Percentiles rank a stretch among this genome's conserved stretches.
Conservation (phyloP, 306 rosid species). For the Lagenaria siceraria region DNA sequence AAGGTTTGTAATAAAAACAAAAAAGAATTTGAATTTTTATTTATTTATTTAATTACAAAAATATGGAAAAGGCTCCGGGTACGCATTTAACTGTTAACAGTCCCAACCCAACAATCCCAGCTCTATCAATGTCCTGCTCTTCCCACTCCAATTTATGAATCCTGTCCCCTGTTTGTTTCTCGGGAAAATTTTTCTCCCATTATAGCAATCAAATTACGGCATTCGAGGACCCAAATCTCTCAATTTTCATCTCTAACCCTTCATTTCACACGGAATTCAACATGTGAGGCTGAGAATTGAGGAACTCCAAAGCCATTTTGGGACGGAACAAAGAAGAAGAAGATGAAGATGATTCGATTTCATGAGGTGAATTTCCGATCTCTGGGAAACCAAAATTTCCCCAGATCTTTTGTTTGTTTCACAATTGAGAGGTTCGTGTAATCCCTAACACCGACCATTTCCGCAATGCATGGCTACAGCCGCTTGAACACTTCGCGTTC, state of each 20-base stretch:
- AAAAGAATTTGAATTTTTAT: neutral
- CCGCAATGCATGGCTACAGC: constrained; percentile 62
- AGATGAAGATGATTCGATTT: neutral
- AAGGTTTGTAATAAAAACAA: neutral
- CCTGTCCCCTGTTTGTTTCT: constrained; percentile 6
- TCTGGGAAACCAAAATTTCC: neutral
- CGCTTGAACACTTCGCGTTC: constrained; percentile 40
- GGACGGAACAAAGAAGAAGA: too few species aligned
- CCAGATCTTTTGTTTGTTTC: neutral
- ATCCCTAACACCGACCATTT: neutral
- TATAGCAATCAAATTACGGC: neutral
- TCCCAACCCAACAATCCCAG: neutral
- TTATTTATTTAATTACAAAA: too few species aligned
- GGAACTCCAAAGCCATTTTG: neutral
- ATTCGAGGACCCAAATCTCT: neutral
- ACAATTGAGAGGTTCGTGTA: neutral
- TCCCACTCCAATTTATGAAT: neutral
- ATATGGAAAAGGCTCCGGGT: neutral
- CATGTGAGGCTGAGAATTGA: neutral
- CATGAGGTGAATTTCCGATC: neutral
- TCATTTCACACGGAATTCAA: neutral
- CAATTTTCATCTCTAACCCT: neutral
- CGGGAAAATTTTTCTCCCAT: constrained; percentile 3
- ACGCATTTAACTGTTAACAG: neutral
- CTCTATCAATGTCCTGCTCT: neutral